Evolutionary conservation across 208 protist genomes (phyloP).

Genomic region (Trypanosoma congolense): DNA sequence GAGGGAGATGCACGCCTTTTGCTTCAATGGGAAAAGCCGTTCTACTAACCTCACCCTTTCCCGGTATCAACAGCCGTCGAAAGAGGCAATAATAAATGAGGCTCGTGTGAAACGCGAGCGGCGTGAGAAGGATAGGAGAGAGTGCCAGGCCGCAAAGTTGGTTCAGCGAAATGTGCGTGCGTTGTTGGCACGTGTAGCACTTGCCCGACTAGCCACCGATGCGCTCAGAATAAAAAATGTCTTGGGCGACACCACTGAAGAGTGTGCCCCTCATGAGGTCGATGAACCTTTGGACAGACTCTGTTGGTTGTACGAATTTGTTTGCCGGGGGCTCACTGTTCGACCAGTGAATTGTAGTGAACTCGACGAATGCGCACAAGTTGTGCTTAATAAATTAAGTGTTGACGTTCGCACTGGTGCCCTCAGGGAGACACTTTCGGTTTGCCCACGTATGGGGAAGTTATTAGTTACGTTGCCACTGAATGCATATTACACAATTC

Average conservation of each 20-base stretch:
- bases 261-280: background rate
- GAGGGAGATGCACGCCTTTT: slow-evolving; percentile 11
- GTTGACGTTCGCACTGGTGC: slow-evolving; percentile 1
- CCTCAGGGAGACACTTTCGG: slow-evolving; percentile 8
- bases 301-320: slow-evolving; percentile 20
- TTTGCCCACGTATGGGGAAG: background rate
- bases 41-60: slow-evolving; percentile 55
- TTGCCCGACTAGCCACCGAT: no score
- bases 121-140: slow-evolving; percentile 41
- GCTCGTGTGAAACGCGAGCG: slow-evolving; percentile 37
- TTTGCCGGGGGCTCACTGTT: slow-evolving; percentile 5
- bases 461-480: slow-evolving; percentile 7
- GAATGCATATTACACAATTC: slow-evolving; percentile 1
- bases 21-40: slow-evolving; percentile 68
- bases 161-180: slow-evolving; percentile 44
- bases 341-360: background rate
- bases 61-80: slow-evolving; percentile 47
- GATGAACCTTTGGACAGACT: slow-evolving; percentile 6
- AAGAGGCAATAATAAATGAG: slow-evolving; percentile 46
- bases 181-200: slow-evolving; percentile 26
- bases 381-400: slow-evolving; percentile 5
- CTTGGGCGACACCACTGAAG: background rate
- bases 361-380: slow-evolving; percentile 1
- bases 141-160: slow-evolving; percentile 25
- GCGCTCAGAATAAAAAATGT: background rate